Conservation (phyloP, 257 asterid genomes). For the Ligustrum vulgare region DNA sequence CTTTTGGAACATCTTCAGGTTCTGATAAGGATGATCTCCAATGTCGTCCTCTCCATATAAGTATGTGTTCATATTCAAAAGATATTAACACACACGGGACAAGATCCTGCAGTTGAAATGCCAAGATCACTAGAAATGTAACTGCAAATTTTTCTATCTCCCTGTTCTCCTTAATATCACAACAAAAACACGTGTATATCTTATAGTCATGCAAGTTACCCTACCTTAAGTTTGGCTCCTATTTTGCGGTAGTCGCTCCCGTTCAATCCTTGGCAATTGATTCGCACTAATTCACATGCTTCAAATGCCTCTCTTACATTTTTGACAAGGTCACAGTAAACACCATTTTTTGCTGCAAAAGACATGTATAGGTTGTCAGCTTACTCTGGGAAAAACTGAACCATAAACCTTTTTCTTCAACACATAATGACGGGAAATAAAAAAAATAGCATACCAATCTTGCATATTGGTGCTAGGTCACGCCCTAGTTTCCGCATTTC, state of each 20-base stretch:
- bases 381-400: constrained; percentile 8
- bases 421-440: constrained; percentile 19
- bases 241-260: constrained; percentile 79
- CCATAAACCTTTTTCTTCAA: constrained; percentile 9
- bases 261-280: constrained; percentile 85
- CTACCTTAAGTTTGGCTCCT: constrained; percentile 94
- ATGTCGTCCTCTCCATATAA: constrained; percentile 80
- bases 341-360: constrained; percentile 86
- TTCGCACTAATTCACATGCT: constrained; percentile 82
- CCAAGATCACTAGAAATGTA: constrained; percentile 5
- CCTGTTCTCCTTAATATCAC: constrained; percentile 1
- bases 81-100: constrained; percentile 90
- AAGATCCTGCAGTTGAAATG: constrained; percentile 67
- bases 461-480: constrained; percentile 70
- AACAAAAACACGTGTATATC: neutral
- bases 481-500: constrained; percentile 82
- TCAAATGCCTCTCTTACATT: constrained; percentile 87
- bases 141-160: neutral
- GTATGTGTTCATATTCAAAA: constrained; percentile 81
- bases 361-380: constrained; percentile 25
- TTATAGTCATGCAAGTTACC: constrained; percentile 7
- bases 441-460: constrained; percentile 58
- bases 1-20: constrained; percentile 30
- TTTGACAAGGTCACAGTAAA: constrained; percentile 69
- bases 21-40: constrained; percentile 65